Conservation (phyloP, 345 rosid species). For the Cardamine resedifolia region DNA sequence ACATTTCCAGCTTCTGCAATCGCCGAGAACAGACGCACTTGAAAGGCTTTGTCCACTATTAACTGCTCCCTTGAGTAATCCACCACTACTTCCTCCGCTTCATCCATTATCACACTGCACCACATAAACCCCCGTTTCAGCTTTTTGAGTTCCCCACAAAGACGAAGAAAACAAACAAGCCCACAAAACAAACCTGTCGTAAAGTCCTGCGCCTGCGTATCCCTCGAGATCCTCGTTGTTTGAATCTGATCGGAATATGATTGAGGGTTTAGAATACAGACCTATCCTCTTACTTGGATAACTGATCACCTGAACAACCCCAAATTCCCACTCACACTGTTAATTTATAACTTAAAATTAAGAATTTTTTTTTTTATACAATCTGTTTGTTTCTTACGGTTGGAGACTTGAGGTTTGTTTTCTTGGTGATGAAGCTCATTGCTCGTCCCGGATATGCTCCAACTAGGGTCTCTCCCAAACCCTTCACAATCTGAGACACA, state of each 20-base stretch:
- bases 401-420: constrained; percentile 68
- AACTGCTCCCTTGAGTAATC: constrained; percentile 76
- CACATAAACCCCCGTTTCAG: constrained; percentile 15
- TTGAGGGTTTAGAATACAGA: constrained; percentile 77
- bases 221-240: constrained; percentile 98
- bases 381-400: constrained; percentile 53
- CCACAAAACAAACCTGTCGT: constrained; percentile 60
- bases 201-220: constrained; percentile 98
- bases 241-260: constrained; percentile 93
- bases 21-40: constrained; percentile 55
- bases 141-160: not conserved
- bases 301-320: constrained; percentile 57
- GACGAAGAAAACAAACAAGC: not conserved
- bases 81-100: constrained; percentile 67
- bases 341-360: not conserved
- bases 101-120: constrained; percentile 92
- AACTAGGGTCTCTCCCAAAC: constrained; percentile 94
- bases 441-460: constrained; percentile 99
- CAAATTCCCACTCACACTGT: not conserved
- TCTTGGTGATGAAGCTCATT: constrained; percentile 86
- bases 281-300: constrained; percentile 96
- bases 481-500: constrained; percentile 67
- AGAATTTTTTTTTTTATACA: too few relatives aligned
- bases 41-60: constrained; percentile 59
- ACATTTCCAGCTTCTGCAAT: constrained; percentile 74